Evolutionary conservation across 2,329 filamentous ascomycete genomes (phyloP).

Genomic region (Exophiala oligosperma): DNA sequence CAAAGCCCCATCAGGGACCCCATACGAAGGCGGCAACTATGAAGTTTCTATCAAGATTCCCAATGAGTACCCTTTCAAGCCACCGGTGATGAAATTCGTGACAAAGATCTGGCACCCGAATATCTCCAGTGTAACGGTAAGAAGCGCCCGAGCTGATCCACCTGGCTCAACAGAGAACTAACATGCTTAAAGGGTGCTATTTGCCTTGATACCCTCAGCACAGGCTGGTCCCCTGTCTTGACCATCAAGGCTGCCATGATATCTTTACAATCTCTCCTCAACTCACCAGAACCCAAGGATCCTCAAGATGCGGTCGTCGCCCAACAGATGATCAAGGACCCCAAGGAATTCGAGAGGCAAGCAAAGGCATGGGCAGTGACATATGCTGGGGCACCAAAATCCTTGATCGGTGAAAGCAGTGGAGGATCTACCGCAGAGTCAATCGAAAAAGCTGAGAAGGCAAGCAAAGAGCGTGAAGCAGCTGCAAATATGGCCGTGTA

Average conservation of each 20-base stretch:
- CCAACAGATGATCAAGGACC: conserved; percentile 78
- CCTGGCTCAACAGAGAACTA: not conserved
- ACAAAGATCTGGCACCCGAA: conserved; percentile 98
- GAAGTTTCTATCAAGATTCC: conserved; percentile 85
- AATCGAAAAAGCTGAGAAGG: conserved; percentile 56
- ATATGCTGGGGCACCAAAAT: conserved; percentile 73
- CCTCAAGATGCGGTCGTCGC: conserved; percentile 97
- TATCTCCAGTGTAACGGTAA: conserved; percentile 86
- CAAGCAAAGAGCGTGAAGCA: conserved; percentile 45
- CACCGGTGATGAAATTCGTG: conserved; percentile 84
- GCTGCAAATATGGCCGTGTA: conserved; percentile 64
- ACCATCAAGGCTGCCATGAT: conserved; percentile 95
- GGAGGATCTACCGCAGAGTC: conserved; percentile 55
- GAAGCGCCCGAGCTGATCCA: conserved; percentile 34
- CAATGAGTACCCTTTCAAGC: conserved; percentile 87
- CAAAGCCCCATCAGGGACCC: conserved; percentile 83
- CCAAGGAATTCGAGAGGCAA: conserved; percentile 74
- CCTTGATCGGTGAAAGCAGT: conserved; percentile 54
- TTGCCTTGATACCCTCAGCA: conserved; percentile 87
- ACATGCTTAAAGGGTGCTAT: conserved; percentile 73
- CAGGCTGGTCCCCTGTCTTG: conserved; percentile 91
- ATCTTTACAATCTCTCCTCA: conserved; percentile 88
- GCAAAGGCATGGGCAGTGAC: conserved; percentile 89
- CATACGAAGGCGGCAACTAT: conserved; percentile 85
- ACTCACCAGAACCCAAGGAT: conserved; percentile 91